Base-by-base conservation (phyloP, 805 yeast species). In the Zygosaccharomyces siamensis region DNA sequence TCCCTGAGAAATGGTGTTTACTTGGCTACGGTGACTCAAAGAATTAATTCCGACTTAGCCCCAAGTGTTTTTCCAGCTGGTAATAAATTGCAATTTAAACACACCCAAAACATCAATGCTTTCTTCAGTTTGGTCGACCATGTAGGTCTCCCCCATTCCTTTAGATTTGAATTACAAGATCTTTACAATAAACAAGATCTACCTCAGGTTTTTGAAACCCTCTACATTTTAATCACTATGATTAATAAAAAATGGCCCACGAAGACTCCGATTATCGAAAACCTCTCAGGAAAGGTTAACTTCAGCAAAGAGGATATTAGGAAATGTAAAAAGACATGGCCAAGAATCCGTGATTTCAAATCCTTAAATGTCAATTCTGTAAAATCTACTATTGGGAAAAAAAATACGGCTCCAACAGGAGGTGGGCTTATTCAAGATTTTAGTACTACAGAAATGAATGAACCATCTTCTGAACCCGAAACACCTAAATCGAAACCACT, bases 201-300 rank as follows among this genome's bases (percentile, higher is more conserved):
- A 18, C 98, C 98, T 12, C 90, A 88, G 62, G 98, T 93, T 23
- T 85, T 93, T 63, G 89, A 89, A 67, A 90, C 97, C 57, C 68
- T 93, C 32, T 97, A 92, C 70, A 97, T 97, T 2, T 69, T 92
- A 54, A 82, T 89, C 44, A 87, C 79, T 56, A 79, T 88, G 63
- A 73, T 93, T 47, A 76, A 83, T 18, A 72, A 71, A 45, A 71
- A 69, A 50, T 73, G 75, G 56, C 72, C 79, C 24, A 76, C 78
- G 23, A 68, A 70, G 16, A 82, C 83, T 20, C 87, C 90, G 1
- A 68, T 72, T 3, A 77, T 92, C 61, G 76, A 74, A 30, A 77
- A 80, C 53, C 66, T 87, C 30, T 83, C 82, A 7, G 89, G 86
- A 3, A 72, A 75, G 48, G 59, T 83, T 3, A 73, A 76, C 20